phyloP scores from a whole-genome alignment of 1,139 yeast species.

The Hanseniaspora gamundiae region DNA sequence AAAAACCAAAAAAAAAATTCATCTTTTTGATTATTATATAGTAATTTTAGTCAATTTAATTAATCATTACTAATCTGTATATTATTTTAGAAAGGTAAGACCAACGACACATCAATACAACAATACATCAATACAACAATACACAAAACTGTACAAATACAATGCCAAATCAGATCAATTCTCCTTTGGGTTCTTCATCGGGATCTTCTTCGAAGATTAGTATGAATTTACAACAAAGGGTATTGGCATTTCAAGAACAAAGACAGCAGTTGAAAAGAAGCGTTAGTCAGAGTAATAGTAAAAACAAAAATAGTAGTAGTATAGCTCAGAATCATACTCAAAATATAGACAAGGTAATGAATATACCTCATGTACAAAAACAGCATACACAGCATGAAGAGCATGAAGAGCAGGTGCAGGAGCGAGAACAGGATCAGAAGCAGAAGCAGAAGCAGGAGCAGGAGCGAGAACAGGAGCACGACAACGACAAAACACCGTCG shows the following conservation, averaged over 20 bases:
- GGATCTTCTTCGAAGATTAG: constrained; percentile 5
- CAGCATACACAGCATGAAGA: not conserved
- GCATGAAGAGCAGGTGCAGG: not conserved
- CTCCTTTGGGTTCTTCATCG: not conserved
- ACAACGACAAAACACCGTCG: too few relatives aligned
- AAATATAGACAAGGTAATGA: constrained; percentile 17
- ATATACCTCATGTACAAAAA: too few relatives aligned
- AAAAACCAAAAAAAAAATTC: too few relatives aligned
- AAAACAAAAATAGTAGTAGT: constrained; percentile 12
- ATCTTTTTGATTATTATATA: too few relatives aligned
- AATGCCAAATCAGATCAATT: not conserved
- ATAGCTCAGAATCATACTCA: constrained; percentile 7
- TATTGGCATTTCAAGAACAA: constrained; percentile 9
- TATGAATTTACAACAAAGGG: constrained; percentile 7
- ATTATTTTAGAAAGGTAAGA: too few relatives aligned
- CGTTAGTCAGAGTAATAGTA: constrained; percentile 2
- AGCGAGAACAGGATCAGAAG: not conserved
- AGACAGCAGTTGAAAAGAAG: constrained; percentile 7
- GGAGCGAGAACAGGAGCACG: too few relatives aligned
- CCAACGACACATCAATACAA: too few relatives aligned
- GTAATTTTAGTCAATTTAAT: too few relatives aligned
- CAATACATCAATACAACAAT: too few relatives aligned
- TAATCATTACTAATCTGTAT: too few relatives aligned
- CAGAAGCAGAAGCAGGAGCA: not conserved
- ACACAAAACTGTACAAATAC: not conserved